Percentiles rank a stretch among this genome's conserved stretches.
These are phyloP conservation scores for Fusarium oxysporum DNA, from an alignment of 2,329 filamentous ascomycete genomes.

Conservation along the genomic window DNA sequence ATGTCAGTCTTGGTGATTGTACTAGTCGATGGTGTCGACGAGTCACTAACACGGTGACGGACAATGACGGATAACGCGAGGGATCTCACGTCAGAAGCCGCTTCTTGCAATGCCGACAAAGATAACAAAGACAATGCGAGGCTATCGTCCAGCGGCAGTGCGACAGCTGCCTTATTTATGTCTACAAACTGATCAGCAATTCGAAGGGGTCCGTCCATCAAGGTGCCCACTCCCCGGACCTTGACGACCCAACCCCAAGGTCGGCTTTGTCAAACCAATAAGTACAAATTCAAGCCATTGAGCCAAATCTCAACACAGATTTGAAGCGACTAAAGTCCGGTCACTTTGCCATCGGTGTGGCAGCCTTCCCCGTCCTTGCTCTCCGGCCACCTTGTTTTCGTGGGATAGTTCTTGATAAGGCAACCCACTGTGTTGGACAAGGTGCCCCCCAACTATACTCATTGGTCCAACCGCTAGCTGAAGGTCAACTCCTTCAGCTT, in stretches of 20 bases:
- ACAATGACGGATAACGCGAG: constrained; percentile 17
- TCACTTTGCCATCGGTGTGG: constrained; percentile 7
- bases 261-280: constrained; percentile 36
- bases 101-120: constrained; percentile 1
- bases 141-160: neutral
- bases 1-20: constrained; percentile 22
- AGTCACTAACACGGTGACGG: constrained; percentile 20
- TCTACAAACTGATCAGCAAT: constrained; percentile 23
- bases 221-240: constrained; percentile 39
- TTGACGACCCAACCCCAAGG: constrained; percentile 27
- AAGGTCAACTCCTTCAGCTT: neutral
- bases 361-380: neutral
- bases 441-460: neutral
- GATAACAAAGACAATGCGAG: constrained; percentile 22
- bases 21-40: constrained; percentile 11
- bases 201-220: constrained; percentile 39
- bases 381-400: constrained; percentile 14
- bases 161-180: constrained; percentile 36
- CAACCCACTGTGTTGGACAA: neutral
- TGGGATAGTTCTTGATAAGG: neutral
- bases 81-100: constrained; percentile 38
- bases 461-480: neutral
- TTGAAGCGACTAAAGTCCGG: constrained; percentile 9
- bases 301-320: constrained; percentile 18
- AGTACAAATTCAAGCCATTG: constrained; percentile 10